Conservation (phyloP, 495 filamentous ascomycete species). For the Neurospora sp. region DNA sequence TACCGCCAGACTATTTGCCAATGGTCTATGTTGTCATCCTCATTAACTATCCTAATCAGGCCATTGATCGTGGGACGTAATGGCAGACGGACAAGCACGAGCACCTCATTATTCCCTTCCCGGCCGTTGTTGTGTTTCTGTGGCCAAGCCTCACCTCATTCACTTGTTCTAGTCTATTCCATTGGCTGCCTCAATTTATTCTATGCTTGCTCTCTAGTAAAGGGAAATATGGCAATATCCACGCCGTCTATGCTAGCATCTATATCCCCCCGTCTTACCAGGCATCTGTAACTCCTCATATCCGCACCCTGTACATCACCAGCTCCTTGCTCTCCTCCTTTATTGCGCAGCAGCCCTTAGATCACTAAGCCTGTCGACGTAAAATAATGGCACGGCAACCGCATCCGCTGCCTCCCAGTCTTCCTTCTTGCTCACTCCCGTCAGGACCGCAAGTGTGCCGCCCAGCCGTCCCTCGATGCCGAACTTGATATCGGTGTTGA, state of each 20-base stretch:
- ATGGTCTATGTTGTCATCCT: not conserved
- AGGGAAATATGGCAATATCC: not conserved
- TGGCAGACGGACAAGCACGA: slow-evolving; percentile 10
- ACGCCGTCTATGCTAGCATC: not conserved
- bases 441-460: slow-evolving; percentile 84
- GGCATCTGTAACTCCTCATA: not conserved
- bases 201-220: not conserved
- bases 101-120: not conserved
- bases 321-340: not conserved
- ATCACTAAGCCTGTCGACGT: slow-evolving; percentile 76
- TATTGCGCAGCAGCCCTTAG: slow-evolving; percentile 33
- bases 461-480: slow-evolving; percentile 84
- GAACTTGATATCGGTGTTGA: slow-evolving; percentile 94
- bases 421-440: slow-evolving; percentile 73
- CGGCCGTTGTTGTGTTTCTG: not conserved
- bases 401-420: slow-evolving; percentile 61
- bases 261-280: not conserved
- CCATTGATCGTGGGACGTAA: slow-evolving; percentile 1
- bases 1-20: not conserved
- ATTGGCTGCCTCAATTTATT: not conserved
- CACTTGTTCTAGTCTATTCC: not conserved
- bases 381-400: slow-evolving; percentile 59
- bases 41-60: not conserved
- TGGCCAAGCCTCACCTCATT: not conserved
- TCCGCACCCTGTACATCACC: not conserved